Evolutionary conservation across 345 rosid genomes (phyloP).

Genomic region (Litchi chinensis): DNA sequence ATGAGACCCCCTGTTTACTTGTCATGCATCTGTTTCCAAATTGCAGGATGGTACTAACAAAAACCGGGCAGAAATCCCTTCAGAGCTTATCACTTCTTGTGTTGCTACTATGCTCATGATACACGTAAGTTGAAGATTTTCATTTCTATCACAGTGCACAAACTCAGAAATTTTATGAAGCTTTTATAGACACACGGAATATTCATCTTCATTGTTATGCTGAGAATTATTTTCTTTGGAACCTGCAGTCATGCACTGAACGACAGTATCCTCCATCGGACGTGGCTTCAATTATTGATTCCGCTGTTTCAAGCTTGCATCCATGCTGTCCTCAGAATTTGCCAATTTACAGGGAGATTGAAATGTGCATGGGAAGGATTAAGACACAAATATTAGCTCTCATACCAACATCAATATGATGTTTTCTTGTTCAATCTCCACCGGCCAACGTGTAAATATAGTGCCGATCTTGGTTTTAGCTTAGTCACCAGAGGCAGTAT

Average conservation of each 20-base stretch:
- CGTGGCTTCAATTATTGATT: constrained; percentile 92
- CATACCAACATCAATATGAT: constrained; percentile 60
- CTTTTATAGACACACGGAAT: background rate
- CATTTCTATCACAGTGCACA: background rate
- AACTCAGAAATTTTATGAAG: background rate
- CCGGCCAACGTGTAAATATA: constrained; percentile 23
- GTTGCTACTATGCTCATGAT: constrained; percentile 86
- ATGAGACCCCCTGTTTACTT: constrained; percentile 35
- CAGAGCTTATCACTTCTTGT: constrained; percentile 80
- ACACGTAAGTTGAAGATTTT: constrained; percentile 53
- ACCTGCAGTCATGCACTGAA: constrained; percentile 79
- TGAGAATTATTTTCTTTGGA: background rate
- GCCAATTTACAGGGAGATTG: constrained; percentile 81
- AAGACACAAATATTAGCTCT: constrained; percentile 91
- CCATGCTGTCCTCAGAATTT: constrained; percentile 82
- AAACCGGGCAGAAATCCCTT: constrained; percentile 57
- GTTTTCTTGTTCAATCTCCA: background rate
- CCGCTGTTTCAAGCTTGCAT: constrained; percentile 74
- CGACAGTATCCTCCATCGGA: constrained; percentile 85
- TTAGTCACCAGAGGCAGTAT: background rate
- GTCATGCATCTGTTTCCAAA: constrained; percentile 27
- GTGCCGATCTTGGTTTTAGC: constrained; percentile 7
- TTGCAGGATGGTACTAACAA: constrained; percentile 44
- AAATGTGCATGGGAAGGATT: constrained; percentile 91
- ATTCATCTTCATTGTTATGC: background rate